Conservation (phyloP, 2,329 filamentous ascomycete genomes). For the Helotiales sp. region DNA sequence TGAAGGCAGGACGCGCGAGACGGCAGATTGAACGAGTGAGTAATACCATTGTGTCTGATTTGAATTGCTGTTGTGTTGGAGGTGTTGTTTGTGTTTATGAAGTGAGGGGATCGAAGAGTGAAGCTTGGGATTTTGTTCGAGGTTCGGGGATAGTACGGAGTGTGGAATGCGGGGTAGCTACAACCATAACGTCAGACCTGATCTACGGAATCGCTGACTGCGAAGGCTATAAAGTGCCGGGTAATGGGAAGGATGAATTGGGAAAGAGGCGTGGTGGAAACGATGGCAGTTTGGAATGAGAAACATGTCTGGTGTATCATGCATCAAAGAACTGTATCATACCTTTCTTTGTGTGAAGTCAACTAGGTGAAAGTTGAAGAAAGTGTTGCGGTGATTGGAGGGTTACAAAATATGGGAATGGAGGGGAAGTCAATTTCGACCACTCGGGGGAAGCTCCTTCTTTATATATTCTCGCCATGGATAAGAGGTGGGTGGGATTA, state of each 20-base stretch:
- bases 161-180: constrained; percentile 22
- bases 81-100: background rate
- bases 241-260: constrained; percentile 5
- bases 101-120: background rate
- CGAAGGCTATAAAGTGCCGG: constrained; percentile 1
- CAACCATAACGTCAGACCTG: constrained; percentile 12
- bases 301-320: background rate
- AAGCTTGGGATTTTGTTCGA: constrained; percentile 5
- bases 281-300: background rate
- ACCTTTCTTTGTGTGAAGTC: constrained; percentile 8
- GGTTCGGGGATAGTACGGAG: constrained; percentile 23
- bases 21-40: constrained; percentile 41
- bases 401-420: background rate
- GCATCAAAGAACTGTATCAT: constrained; percentile 1
- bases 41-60: constrained; percentile 54
- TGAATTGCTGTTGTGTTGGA: background rate
- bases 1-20: constrained; percentile 34
- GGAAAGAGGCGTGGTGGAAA: background rate
- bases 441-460: constrained; percentile 4
- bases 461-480: constrained; percentile 13
- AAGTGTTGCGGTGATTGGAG: background rate
- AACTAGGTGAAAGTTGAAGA: background rate
- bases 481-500: background rate
- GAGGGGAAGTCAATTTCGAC: background rate
- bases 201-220: constrained; percentile 9